Conservation (phyloP, 2,329 filamentous ascomycete genomes). For the Trichoderma lentiforme region DNA sequence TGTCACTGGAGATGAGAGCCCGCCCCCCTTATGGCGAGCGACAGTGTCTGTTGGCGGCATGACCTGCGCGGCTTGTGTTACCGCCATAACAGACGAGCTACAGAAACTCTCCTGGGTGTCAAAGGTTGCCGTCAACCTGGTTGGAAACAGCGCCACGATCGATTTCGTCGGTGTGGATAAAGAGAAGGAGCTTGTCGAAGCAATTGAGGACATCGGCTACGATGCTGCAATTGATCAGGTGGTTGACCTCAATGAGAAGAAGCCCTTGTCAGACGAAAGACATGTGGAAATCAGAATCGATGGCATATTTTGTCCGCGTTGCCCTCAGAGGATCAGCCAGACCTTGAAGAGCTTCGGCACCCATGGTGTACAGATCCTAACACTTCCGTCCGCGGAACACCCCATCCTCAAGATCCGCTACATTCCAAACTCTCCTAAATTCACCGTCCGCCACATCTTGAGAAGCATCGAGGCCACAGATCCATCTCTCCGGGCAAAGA, state of each 20-base stretch:
- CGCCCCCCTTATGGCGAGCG: constrained; percentile 42
- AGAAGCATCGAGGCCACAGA: constrained; percentile 64
- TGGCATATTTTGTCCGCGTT: constrained; percentile 73
- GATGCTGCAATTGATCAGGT: constrained; percentile 58
- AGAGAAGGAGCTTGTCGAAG: constrained; percentile 38
- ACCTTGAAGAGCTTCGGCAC: constrained; percentile 53
- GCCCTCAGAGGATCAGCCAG: constrained; percentile 56
- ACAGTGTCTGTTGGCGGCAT: constrained; percentile 65
- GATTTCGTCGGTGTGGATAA: constrained; percentile 44
- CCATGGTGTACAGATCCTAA: constrained; percentile 49
- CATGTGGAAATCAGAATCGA: constrained; percentile 64
- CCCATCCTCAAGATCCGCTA: constrained; percentile 73
- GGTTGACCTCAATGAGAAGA: constrained; percentile 40
- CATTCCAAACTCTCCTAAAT: constrained; percentile 59
- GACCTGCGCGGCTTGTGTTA: constrained; percentile 69
- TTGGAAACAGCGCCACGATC: constrained; percentile 64
- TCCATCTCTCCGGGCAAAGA: constrained; percentile 60
- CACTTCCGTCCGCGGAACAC: constrained; percentile 53
- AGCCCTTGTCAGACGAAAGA: constrained; percentile 41
- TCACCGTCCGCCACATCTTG: constrained; percentile 76
- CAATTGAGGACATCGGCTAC: constrained; percentile 63
- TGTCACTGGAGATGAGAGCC: constrained; percentile 19
- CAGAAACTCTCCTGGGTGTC: constrained; percentile 55
- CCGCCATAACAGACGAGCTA: constrained; percentile 59
- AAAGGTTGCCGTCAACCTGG: constrained; percentile 59